phyloP scores from a whole-genome alignment of 768 basidiomycete species.

The Guyanaporus albipodus region DNA sequence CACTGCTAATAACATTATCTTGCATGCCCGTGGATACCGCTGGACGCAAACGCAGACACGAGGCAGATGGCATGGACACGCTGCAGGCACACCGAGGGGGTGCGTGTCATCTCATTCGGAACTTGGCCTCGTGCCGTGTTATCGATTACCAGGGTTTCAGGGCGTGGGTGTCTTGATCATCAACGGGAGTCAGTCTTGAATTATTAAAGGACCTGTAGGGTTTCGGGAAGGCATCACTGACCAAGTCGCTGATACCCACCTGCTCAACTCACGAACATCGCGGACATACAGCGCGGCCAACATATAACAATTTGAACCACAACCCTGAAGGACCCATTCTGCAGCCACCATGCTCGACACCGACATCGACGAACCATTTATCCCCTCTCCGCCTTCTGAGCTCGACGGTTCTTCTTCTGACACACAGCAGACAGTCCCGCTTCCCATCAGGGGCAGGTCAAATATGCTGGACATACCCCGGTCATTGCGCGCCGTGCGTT shows the following conservation, averaged over 20 bases:
- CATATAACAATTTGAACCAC: slow-evolving; percentile 6
- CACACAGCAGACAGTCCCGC: slow-evolving; percentile 19
- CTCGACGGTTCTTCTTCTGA: slow-evolving; percentile 26
- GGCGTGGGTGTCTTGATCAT: slow-evolving; percentile 10
- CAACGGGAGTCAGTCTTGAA: neutral
- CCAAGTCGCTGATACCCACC: too few species aligned
- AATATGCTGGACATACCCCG: slow-evolving; percentile 26
- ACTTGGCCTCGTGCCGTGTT: slow-evolving; percentile 21
- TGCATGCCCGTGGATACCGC: slow-evolving; percentile 1
- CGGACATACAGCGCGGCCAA: slow-evolving; percentile 11
- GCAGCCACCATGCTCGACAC: slow-evolving; percentile 25
- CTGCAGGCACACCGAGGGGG: slow-evolving; percentile 19
- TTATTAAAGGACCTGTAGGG: slow-evolving; percentile 16
- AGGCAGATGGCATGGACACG: slow-evolving; percentile 20
- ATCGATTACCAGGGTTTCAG: slow-evolving; percentile 18
- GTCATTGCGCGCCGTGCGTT: slow-evolving; percentile 32
- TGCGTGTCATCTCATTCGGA: slow-evolving; percentile 14
- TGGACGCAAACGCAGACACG: slow-evolving; percentile 12
- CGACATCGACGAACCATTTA: slow-evolving; percentile 29
- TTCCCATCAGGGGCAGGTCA: slow-evolving; percentile 14
- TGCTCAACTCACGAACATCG: slow-evolving; percentile 1
- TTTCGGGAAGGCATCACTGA: neutral
- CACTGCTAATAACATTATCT: slow-evolving; percentile 15
- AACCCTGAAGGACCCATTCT: slow-evolving; percentile 7
- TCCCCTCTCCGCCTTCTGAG: slow-evolving; percentile 29